These are phyloP conservation scores for Stachybotrys echinatus DNA, from an alignment of 2,329 filamentous ascomycete genomes.

Conservation along the genomic window DNA sequence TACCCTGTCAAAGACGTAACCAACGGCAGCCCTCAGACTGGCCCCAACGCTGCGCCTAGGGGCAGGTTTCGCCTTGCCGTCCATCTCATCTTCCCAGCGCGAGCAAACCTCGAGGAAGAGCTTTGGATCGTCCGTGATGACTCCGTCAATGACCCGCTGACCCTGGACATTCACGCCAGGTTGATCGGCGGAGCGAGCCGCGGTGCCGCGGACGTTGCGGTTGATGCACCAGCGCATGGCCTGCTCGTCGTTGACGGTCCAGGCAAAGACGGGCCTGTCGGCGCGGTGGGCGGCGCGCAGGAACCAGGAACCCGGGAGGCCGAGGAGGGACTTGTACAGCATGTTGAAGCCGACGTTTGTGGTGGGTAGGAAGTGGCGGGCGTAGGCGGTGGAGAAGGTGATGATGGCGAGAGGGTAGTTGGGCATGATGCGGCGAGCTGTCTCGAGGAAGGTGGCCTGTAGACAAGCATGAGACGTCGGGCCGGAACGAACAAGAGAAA, in stretches of 20 bases:
- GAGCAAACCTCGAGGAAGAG: constrained; percentile 58
- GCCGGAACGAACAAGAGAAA: background rate
- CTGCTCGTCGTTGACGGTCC: constrained; percentile 78
- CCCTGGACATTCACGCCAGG: background rate
- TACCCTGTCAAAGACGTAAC: constrained; percentile 11
- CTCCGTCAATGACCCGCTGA: constrained; percentile 57
- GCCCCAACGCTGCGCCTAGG: constrained; percentile 6
- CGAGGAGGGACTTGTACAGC: constrained; percentile 61
- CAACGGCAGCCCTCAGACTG: constrained; percentile 9
- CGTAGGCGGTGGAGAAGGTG: constrained; percentile 61
- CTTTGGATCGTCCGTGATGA: constrained; percentile 80
- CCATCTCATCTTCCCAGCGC: constrained; percentile 27
- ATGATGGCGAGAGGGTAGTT: constrained; percentile 63
- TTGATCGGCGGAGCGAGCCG: background rate
- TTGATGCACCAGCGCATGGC: constrained; percentile 78
- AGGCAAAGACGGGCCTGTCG: constrained; percentile 62
- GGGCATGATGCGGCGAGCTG: constrained; percentile 58
- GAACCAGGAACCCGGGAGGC: constrained; percentile 63
- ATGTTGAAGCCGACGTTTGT: constrained; percentile 76
- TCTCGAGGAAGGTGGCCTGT: constrained; percentile 61
- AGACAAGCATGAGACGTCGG: no score
- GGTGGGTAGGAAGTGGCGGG: constrained; percentile 60
- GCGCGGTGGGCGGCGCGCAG: constrained; percentile 46
- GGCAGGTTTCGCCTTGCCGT: constrained; percentile 13
- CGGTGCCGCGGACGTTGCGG: constrained; percentile 18